phyloP scores from a whole-genome alignment of 345 rosid genomes.

The sweet orange (Citrus sinensis) region DVS_A1.0 CM039165.1:13384001-13384500 shows the following conservation, averaged over 20 bases:
- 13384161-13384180: neutral
- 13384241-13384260: neutral
- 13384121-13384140: neutral
- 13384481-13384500: conserved; percentile 41
- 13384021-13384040: conserved; percentile 25
- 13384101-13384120: neutral
- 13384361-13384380: neutral
- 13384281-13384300: neutral
- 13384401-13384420: neutral
- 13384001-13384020: conserved; percentile 37
- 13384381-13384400: neutral
- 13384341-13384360: neutral
- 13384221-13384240: neutral
- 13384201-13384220: neutral
- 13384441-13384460: conserved; percentile 25
- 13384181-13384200: neutral
- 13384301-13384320: neutral
- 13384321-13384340: neutral
- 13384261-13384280: neutral
- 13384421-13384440: conserved; percentile 21
- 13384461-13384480: conserved; percentile 27
- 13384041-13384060: conserved; percentile 32
- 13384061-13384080: conserved; percentile 40
- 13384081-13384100: conserved; percentile 18
- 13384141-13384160: too few species aligned